Conservation (phyloP, 495 filamentous ascomycete species). For the Penicillium waksmanii region DNA sequence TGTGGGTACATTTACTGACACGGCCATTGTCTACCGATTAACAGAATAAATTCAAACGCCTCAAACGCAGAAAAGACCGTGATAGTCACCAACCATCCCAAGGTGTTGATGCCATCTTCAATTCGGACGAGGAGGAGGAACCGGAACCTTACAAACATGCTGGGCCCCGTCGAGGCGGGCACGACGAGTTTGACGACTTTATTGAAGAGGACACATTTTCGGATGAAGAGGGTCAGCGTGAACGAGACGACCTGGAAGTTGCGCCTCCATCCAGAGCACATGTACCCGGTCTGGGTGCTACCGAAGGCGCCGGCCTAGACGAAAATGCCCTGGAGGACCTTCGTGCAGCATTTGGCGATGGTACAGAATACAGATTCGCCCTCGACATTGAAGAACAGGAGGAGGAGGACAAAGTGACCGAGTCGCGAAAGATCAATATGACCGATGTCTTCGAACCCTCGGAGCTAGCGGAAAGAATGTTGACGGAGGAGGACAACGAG, state of each 20-base stretch:
- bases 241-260: slow-evolving; percentile 87
- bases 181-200: slow-evolving; percentile 93
- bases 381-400: slow-evolving; percentile 77
- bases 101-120: slow-evolving; percentile 85
- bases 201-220: slow-evolving; percentile 95
- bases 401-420: slow-evolving; percentile 68
- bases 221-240: slow-evolving; percentile 76
- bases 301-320: slow-evolving; percentile 76
- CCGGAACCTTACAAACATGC: slow-evolving; percentile 60
- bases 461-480: slow-evolving; percentile 86
- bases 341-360: slow-evolving; percentile 92
- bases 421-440: slow-evolving; percentile 78
- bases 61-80: slow-evolving; percentile 88
- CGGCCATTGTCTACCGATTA: slow-evolving; percentile 9
- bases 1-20: slow-evolving; percentile 2
- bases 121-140: slow-evolving; percentile 88
- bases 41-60: slow-evolving; percentile 89
- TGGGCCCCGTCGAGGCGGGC: slow-evolving; percentile 54
- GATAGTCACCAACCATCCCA: slow-evolving; percentile 60
- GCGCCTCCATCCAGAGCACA: slow-evolving; percentile 69
- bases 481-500: slow-evolving; percentile 91
- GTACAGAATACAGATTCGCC: slow-evolving; percentile 93
- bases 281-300: slow-evolving; percentile 59
- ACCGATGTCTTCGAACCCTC: slow-evolving; percentile 98
- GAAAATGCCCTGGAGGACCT: slow-evolving; percentile 93